Percentiles rank a stretch among this genome's conserved stretches.
These are phyloP conservation scores for Bolboschoenoplectus hybrid DNA, from an alignment of 202 grass and related monocot species.

Conservation along the genomic window DNA sequence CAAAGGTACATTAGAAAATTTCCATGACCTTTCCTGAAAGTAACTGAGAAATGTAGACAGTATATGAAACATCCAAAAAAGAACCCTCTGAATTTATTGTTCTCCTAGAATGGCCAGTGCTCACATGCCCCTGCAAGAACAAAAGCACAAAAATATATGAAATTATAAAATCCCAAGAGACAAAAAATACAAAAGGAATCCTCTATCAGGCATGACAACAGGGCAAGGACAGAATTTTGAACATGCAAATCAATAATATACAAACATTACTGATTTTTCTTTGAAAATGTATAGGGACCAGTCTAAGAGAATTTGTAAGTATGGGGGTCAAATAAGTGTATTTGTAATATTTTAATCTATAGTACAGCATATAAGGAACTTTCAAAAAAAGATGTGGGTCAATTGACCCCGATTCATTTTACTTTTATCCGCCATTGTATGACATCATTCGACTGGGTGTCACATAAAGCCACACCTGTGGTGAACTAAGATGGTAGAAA, in stretches of 20 bases:
- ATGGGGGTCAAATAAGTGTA: neutral
- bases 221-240: neutral
- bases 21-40: neutral
- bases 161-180: conserved; percentile 6
- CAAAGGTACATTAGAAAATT: neutral
- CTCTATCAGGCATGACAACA: neutral
- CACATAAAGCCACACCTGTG: neutral
- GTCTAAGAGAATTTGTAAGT: neutral
- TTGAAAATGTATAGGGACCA: neutral
- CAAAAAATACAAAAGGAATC: neutral
- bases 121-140: conserved; percentile 37
- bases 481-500: neutral
- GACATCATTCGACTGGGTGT: neutral
- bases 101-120: neutral
- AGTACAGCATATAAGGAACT: neutral
- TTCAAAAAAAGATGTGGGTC: neutral
- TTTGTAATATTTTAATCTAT: neutral
- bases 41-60: neutral
- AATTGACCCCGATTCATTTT: neutral
- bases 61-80: conserved; percentile 4
- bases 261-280: neutral
- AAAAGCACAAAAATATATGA: conserved; percentile 9
- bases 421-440: neutral
- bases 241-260: neutral
- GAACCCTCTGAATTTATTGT: conserved; percentile 7